These are phyloP conservation scores for Cladosporium cucumerinum DNA, from an alignment of 2,329 filamentous ascomycete genomes.

Conservation along the genomic window DNA sequence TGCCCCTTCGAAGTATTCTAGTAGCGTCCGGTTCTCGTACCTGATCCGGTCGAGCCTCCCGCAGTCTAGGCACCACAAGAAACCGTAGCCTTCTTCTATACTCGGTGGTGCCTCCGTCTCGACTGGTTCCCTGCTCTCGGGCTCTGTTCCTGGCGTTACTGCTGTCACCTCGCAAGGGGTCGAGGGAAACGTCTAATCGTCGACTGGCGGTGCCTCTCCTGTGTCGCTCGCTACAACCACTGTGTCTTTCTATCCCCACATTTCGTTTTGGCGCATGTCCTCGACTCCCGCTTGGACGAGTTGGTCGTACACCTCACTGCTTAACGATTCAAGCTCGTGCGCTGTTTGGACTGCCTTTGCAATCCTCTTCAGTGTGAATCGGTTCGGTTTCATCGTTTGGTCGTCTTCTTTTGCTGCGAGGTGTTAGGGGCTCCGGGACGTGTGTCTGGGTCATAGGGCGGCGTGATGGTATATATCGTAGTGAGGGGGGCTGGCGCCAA, in stretches of 20 bases:
- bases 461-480: background rate
- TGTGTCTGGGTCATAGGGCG: background rate
- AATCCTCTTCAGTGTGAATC: background rate
- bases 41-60: background rate
- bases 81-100: background rate
- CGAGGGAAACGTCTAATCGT: background rate
- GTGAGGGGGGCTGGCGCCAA: background rate
- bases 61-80: background rate
- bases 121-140: background rate
- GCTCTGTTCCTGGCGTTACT: background rate
- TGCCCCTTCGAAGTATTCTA: background rate
- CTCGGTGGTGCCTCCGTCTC: background rate
- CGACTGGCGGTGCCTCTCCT: background rate
- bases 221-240: background rate
- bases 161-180: background rate
- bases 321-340: background rate
- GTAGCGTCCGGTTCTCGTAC: background rate
- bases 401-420: background rate
- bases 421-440: background rate
- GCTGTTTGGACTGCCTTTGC: background rate
- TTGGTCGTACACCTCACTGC: background rate
- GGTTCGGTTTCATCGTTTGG: background rate
- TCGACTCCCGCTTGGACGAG: background rate
- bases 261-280: background rate
- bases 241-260: background rate